Evolutionary conservation across 1,284 basidiomycete species (phyloP).

Genomic region (Mycosarcoma maydis): DNA sequence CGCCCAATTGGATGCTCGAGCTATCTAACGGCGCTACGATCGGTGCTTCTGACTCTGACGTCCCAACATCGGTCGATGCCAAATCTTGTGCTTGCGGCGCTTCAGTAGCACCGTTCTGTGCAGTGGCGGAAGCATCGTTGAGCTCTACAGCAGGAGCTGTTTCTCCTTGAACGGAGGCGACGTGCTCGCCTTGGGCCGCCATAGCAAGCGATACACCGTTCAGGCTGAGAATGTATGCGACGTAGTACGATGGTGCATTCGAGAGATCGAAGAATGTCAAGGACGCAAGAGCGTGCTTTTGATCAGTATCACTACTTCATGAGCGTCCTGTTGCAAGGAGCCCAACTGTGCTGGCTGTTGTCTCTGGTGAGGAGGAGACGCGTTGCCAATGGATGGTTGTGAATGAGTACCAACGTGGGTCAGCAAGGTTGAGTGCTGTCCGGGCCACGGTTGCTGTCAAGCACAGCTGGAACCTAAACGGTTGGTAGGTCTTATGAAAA

Average conservation of each 20-base stretch:
- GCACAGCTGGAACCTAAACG: too few relatives aligned
- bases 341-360: background rate
- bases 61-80: background rate
- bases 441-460: too few relatives aligned
- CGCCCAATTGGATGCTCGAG: background rate
- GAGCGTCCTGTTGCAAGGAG: slow-evolving; percentile 1
- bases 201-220: slow-evolving; percentile 30
- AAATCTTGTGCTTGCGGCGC: background rate
- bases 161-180: slow-evolving; percentile 10
- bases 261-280: background rate
- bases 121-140: slow-evolving; percentile 5
- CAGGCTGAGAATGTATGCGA: slow-evolving; percentile 6
- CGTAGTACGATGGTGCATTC: slow-evolving; percentile 6
- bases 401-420: background rate
- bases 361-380: background rate
- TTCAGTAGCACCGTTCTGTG: slow-evolving; percentile 12
- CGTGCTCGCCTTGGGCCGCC: slow-evolving; percentile 20
- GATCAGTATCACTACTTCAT: slow-evolving; percentile 13
- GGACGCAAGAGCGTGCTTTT: slow-evolving; percentile 11
- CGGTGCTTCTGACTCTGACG: background rate
- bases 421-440: too few relatives aligned
- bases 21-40: background rate
- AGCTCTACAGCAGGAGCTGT: slow-evolving; percentile 4
- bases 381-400: background rate
- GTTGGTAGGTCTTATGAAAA: too few relatives aligned